phyloP scores from a whole-genome alignment of 208 protist species.

The Trypanosoma congolense region DNA sequence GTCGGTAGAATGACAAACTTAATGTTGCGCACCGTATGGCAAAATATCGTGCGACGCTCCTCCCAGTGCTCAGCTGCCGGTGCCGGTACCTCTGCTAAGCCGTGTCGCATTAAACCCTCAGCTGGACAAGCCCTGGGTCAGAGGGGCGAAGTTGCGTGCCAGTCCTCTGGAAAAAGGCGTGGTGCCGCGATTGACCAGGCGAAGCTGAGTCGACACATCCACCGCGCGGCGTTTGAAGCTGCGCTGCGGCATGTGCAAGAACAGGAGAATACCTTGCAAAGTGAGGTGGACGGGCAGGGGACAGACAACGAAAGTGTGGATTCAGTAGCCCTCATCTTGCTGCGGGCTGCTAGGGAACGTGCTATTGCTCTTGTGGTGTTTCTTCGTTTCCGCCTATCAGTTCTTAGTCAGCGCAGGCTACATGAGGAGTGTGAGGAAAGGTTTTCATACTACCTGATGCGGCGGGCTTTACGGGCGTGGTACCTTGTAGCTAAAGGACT shows the following conservation, averaged over 20 bases:
- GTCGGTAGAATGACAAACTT: slow-evolving; percentile 37
- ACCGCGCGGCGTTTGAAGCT: slow-evolving; percentile 15
- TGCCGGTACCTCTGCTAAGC: background rate
- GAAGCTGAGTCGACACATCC: slow-evolving; percentile 16
- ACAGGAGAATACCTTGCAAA: background rate
- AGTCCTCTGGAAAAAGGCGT: background rate
- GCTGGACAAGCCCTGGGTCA: background rate
- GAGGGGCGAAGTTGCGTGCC: background rate
- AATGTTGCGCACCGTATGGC: slow-evolving; percentile 59
- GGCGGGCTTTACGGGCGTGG: slow-evolving; percentile 40
- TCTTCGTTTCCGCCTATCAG: slow-evolving; percentile 47
- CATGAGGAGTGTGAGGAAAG: slow-evolving; percentile 44
- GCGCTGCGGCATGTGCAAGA: slow-evolving; percentile 11
- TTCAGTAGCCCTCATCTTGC: slow-evolving; percentile 62
- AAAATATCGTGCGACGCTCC: slow-evolving; percentile 32
- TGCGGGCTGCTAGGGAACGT: slow-evolving; percentile 46
- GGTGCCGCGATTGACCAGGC: slow-evolving; percentile 11
- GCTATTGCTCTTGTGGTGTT: slow-evolving; percentile 55
- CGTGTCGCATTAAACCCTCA: background rate
- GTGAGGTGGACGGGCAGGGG: background rate
- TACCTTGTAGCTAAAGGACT: background rate
- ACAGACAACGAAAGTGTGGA: slow-evolving; percentile 5
- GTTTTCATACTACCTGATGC: slow-evolving; percentile 52
- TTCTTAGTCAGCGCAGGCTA: slow-evolving; percentile 21
- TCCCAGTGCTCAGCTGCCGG: background rate